Evolutionary conservation across 441 rosid species (phyloP), one percentile per base, ranked within the genome.

Genomic region (Arabidopsis hybrid): DNA sequence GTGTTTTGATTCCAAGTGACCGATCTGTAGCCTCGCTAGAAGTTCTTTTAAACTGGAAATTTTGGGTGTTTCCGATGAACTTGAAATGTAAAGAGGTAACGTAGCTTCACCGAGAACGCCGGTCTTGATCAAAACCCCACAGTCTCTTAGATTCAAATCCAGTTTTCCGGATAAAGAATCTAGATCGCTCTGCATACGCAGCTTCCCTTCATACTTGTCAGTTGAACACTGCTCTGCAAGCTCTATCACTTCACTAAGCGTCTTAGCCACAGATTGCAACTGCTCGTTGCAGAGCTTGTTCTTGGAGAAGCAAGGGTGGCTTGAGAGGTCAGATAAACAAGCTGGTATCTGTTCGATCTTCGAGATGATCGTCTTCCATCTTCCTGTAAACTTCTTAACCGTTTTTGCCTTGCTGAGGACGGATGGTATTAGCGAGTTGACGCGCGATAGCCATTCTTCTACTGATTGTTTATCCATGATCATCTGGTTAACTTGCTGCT

Each of bases 261-360:
- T 88, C 78, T 78, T 86, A 0, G 87, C 88, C 61, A 90, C 89
- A 18, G 88, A 90, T 79, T 87, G 94, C 80, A 92, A 68, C 67
- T 89, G 99, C 78, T 94, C 99, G 79, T 83, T 88, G 72, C 99
- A 94, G 46, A 94, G 90, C 11, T 88, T 69, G 72, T 92, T 94
- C 85, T 89, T 94, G 61, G 89, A 86, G 82, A 94, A 94, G 74
- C 90, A 94, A 69, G 99, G 99, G 72, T 94, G 99, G 79, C 95
- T 90, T 0, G 97, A 90, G 66, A 94, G 88, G 60, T 90, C 96
- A 0, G 92, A 90, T 39, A 92, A 71, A 63, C 86, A 84, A 1
- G 80, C 78, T 1, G 97, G 97, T 66, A 95, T 86, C 92, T 83
- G 87, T 68, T 91, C 89, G 55, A 95, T 76, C 83, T 89, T 95